phyloP scores from a whole-genome alignment of 192 early-diverging fungal genomes.

The Oehlia diaphana region DNA sequence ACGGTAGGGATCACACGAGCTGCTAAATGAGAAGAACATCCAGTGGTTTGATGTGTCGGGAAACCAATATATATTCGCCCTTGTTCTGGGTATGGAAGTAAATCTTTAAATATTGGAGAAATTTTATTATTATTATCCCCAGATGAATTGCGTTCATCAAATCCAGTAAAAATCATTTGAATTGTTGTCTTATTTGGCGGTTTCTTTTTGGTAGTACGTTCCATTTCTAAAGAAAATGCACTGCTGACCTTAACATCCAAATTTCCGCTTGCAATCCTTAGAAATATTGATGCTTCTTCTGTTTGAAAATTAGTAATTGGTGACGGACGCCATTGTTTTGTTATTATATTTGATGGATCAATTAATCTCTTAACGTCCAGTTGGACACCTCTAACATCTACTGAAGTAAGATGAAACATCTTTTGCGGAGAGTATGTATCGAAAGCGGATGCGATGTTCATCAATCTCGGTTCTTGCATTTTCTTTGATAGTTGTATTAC shows the following conservation, averaged over 20 bases:
- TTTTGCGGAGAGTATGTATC: slow-evolving; percentile 62
- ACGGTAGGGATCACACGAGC: slow-evolving; percentile 87
- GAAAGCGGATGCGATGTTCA: slow-evolving; percentile 55
- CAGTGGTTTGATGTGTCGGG: slow-evolving; percentile 90
- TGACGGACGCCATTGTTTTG: slow-evolving; percentile 12
- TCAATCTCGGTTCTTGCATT: slow-evolving; percentile 57
- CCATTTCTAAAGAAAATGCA: slow-evolving; percentile 76
- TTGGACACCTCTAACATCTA: slow-evolving; percentile 59
- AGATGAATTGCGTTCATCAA: slow-evolving; percentile 60
- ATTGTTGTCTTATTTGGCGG: slow-evolving; percentile 72
- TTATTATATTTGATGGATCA: slow-evolving; percentile 30
- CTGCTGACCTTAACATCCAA: slow-evolving; percentile 56
- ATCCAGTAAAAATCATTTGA: slow-evolving; percentile 71
- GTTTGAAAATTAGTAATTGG: slow-evolving; percentile 5
- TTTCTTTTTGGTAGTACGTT: slow-evolving; percentile 85
- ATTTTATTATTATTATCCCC: slow-evolving; percentile 27
- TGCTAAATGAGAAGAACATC: slow-evolving; percentile 75
- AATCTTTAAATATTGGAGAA: slow-evolving; percentile 69
- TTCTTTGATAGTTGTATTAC: slow-evolving; percentile 69
- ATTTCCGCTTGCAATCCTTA: slow-evolving; percentile 65
- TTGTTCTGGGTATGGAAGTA: slow-evolving; percentile 75
- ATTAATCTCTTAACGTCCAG: slow-evolving; percentile 52
- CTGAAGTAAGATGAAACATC: slow-evolving; percentile 68
- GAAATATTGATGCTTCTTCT: slow-evolving; percentile 61
- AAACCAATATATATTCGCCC: slow-evolving; percentile 89